Evolutionary conservation across 495 filamentous ascomycete genomes (phyloP).

Genomic region (Neurospora intermedia): DNA sequence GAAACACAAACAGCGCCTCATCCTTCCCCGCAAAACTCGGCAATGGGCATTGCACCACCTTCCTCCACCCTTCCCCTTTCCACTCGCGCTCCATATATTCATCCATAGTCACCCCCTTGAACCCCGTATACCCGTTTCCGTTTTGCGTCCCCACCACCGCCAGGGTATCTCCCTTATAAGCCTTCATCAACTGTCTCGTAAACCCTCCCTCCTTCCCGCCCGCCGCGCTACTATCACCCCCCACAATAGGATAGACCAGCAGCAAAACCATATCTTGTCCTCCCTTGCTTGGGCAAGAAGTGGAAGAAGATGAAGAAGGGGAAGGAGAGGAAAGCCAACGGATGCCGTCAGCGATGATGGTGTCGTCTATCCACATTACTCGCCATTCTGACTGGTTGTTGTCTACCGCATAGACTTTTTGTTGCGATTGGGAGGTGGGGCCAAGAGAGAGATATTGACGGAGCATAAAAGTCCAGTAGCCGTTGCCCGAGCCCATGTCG

Average conservation of each 20-base stretch:
- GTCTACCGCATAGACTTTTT: slow-evolving; percentile 31
- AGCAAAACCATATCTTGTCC: slow-evolving; percentile 39
- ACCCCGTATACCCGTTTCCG: slow-evolving; percentile 51
- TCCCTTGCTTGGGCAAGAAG: not conserved
- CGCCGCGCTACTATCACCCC: slow-evolving; percentile 19
- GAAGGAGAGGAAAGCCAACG: slow-evolving; percentile 23
- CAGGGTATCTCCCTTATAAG: slow-evolving; percentile 46
- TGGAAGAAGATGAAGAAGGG: too few relatives aligned
- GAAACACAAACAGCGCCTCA: slow-evolving; percentile 42
- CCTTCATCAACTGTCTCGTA: slow-evolving; percentile 38
- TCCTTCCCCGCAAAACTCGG: slow-evolving; percentile 47
- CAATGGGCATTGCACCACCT: slow-evolving; percentile 37
- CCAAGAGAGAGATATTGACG: slow-evolving; percentile 27
- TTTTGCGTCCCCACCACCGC: slow-evolving; percentile 57
- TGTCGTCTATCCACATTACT: slow-evolving; percentile 49
- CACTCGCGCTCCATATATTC: slow-evolving; percentile 43
- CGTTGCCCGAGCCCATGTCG: slow-evolving; percentile 45
- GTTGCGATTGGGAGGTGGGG: slow-evolving; percentile 5
- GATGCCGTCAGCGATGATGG: slow-evolving; percentile 35
- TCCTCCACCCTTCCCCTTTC: slow-evolving; percentile 18
- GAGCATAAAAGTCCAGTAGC: slow-evolving; percentile 55
- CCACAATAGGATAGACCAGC: slow-evolving; percentile 51
- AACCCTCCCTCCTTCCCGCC: slow-evolving; percentile 32
- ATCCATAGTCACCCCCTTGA: slow-evolving; percentile 41
- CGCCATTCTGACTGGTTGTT: slow-evolving; percentile 45